These are phyloP conservation scores for Elsinoe ampelina DNA, from an alignment of 2,329 filamentous ascomycete genomes.

Conservation along the genomic window DNA sequence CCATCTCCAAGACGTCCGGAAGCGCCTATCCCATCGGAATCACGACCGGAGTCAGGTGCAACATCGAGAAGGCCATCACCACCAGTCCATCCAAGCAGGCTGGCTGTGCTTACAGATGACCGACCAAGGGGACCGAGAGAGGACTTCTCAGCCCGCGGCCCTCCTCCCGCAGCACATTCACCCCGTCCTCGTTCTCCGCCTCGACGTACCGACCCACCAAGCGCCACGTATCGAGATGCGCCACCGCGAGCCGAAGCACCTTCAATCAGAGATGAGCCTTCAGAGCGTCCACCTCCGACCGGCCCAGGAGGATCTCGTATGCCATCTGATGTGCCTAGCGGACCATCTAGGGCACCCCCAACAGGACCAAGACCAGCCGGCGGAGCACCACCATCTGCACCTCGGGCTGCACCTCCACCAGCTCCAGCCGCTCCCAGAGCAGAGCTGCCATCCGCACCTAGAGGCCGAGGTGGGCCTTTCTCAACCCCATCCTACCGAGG, in stretches of 20 bases:
- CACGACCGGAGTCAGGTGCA: constrained; percentile 44
- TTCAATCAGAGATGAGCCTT: constrained; percentile 17
- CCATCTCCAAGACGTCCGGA: constrained; percentile 37
- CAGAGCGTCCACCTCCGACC: constrained; percentile 22
- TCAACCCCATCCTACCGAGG: constrained; percentile 22
- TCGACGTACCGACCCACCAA: constrained; percentile 30
- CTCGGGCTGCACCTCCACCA: constrained; percentile 18
- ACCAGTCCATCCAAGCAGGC: constrained; percentile 46
- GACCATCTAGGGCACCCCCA: constrained; percentile 24
- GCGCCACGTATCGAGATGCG: constrained; percentile 12
- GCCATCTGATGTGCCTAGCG: constrained; percentile 22
- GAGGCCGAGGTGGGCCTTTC: constrained; percentile 18
- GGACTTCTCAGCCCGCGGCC: constrained; percentile 19
- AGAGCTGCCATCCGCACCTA: constrained; percentile 23
- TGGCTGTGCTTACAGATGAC: constrained; percentile 31
- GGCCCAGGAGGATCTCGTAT: constrained; percentile 23
- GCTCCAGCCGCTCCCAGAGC: constrained; percentile 16
- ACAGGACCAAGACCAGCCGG: constrained; percentile 22
- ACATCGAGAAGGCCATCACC: constrained; percentile 56
- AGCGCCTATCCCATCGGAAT: constrained; percentile 34
- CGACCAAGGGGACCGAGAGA: constrained; percentile 18
- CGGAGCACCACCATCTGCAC: constrained; percentile 12
- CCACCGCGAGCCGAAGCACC: constrained; percentile 1
- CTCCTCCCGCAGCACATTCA: constrained; percentile 19
- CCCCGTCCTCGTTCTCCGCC: constrained; percentile 26